Percentiles rank a stretch among this genome's conserved stretches.
Evolutionary conservation across 192 early-diverging fungal genomes (phyloP).

Genomic region (Podila verticillata): DNA sequence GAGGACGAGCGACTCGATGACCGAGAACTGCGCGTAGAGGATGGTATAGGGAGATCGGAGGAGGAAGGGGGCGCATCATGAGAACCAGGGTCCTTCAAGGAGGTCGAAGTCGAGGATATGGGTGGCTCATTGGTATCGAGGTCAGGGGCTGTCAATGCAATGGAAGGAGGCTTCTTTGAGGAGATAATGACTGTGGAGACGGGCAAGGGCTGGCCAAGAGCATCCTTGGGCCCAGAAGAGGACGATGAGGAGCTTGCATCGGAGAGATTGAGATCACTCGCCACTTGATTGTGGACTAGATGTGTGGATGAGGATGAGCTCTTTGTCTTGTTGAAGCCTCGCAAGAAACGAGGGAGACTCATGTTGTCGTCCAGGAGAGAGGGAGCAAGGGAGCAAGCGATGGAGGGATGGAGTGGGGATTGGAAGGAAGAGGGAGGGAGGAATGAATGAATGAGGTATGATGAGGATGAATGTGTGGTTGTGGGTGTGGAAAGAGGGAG

Average conservation of each 20-base stretch:
- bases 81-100: too few species aligned
- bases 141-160: not conserved
- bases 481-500: not conserved
- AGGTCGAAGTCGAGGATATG: too few species aligned
- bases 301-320: not conserved
- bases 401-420: not conserved
- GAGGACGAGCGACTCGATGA: not conserved
- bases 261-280: constrained; percentile 22
- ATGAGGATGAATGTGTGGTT: not conserved
- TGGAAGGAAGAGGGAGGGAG: too few species aligned
- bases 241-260: constrained; percentile 13
- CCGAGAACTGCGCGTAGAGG: too few species aligned
- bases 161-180: not conserved
- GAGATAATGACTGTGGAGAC: constrained; percentile 14
- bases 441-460: not conserved
- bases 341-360: constrained; percentile 40
- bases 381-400: not conserved
- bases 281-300: not conserved
- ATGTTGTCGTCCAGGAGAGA: not conserved
- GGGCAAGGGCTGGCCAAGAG: constrained; percentile 31
- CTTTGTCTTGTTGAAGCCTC: constrained; percentile 27
- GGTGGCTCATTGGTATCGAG: not conserved
- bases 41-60: too few species aligned
- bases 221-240: constrained; percentile 28
- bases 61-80: too few species aligned